A percentile compares a stretch with the other conserved stretches of the same genome.
phyloP scores from a whole-genome alignment of 2,329 filamentous ascomycete genomes.

The Ophiostoma quercus region DNA sequence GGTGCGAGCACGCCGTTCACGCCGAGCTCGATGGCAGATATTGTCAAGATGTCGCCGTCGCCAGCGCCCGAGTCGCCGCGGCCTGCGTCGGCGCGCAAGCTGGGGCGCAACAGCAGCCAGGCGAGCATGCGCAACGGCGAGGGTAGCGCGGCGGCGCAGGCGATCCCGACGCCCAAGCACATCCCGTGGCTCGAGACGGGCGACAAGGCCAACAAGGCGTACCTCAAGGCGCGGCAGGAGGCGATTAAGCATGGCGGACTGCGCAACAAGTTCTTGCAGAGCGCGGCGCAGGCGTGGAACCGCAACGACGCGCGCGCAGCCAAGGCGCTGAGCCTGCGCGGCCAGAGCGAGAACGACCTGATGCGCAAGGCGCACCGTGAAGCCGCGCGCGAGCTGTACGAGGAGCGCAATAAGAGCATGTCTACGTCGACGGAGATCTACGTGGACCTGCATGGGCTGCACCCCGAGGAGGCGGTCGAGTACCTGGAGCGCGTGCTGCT shows the following conservation, averaged over 20 bases:
- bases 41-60: constrained; percentile 91
- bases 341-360: constrained; percentile 92
- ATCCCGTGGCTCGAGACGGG: constrained; percentile 97
- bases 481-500: constrained; percentile 85
- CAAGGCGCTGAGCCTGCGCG: constrained; percentile 87
- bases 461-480: constrained; percentile 92
- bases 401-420: constrained; percentile 72
- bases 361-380: constrained; percentile 97
- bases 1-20: constrained; percentile 34
- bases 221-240: constrained; percentile 89
- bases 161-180: constrained; percentile 82
- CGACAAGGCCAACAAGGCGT: constrained; percentile 82
- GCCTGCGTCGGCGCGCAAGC: constrained; percentile 55
- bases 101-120: constrained; percentile 59
- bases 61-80: constrained; percentile 57
- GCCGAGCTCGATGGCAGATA: constrained; percentile 80
- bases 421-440: constrained; percentile 62
- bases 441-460: constrained; percentile 95
- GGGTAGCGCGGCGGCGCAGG: constrained; percentile 73
- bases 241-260: constrained; percentile 96
- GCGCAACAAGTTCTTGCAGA: constrained; percentile 94
- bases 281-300: constrained; percentile 94
- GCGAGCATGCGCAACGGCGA: constrained; percentile 62
- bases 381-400: constrained; percentile 85
- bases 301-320: constrained; percentile 93